Evolutionary conservation across 495 filamentous ascomycete genomes (phyloP).

Genomic region (Platismatia glauca): DNA sequence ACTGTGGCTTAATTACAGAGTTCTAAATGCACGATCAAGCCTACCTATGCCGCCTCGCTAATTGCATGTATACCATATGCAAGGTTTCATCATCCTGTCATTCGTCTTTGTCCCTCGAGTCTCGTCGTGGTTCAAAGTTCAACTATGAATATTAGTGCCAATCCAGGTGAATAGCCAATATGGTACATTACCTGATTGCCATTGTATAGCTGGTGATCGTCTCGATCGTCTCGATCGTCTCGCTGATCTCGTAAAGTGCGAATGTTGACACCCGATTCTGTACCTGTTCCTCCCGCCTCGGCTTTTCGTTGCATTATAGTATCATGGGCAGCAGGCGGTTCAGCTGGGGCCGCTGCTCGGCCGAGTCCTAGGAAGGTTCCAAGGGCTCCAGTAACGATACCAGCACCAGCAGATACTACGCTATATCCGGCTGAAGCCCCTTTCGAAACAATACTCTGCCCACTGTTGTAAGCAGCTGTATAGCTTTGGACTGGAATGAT

Average conservation of each 20-base stretch:
- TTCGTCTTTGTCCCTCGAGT: slow-evolving; percentile 43
- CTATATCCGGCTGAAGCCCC: slow-evolving; percentile 36
- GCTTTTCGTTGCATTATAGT: not conserved
- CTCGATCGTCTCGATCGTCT: slow-evolving; percentile 36
- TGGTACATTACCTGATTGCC: slow-evolving; percentile 66
- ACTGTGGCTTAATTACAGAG: not conserved
- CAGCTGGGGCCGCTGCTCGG: slow-evolving; percentile 19
- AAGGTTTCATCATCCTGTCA: slow-evolving; percentile 2
- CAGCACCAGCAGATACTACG: slow-evolving; percentile 28
- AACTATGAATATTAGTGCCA: slow-evolving; percentile 37
- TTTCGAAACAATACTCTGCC: slow-evolving; percentile 36
- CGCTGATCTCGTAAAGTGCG: slow-evolving; percentile 51
- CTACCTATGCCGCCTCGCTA: slow-evolving; percentile 11
- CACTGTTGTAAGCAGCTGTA: slow-evolving; percentile 49
- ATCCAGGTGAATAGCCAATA: not conserved
- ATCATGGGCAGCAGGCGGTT: slow-evolving; percentile 9
- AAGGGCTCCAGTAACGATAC: slow-evolving; percentile 42
- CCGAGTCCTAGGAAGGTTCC: slow-evolving; percentile 49
- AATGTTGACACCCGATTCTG: slow-evolving; percentile 35
- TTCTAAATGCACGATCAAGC: not conserved
- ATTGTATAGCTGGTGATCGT: slow-evolving; percentile 69
- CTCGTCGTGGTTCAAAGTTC: slow-evolving; percentile 63
- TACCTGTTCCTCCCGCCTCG: slow-evolving; percentile 19
- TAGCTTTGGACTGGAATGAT: slow-evolving; percentile 60
- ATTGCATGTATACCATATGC: not conserved